Percentiles rank a stretch among this genome's conserved stretches.
These are phyloP conservation scores for Aristolochia contorta DNA, from an alignment of 164 flowering plant genomes.

Conservation along the genomic window DNA sequence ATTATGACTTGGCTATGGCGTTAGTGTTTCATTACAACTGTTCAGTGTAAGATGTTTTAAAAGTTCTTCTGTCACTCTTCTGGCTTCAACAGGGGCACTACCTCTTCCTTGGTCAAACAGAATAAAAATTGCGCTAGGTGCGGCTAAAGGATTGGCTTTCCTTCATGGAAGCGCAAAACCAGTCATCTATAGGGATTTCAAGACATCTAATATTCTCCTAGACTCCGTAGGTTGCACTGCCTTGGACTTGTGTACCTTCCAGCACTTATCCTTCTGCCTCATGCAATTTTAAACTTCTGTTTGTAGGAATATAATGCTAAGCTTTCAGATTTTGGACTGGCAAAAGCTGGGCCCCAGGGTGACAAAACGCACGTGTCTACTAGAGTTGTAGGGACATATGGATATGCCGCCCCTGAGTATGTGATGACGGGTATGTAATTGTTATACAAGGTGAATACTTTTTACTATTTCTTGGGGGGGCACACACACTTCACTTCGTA, in stretches of 20 bases:
- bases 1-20: too few relatives aligned
- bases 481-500: too few relatives aligned
- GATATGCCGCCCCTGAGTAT: conserved; percentile 99
- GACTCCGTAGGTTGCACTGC: conserved; percentile 50
- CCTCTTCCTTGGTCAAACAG: conserved; percentile 94
- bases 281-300: conserved; percentile 7
- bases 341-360: conserved; percentile 95
- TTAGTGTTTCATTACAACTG: background rate
- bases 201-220: conserved; percentile 93
- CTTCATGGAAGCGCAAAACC: conserved; percentile 78
- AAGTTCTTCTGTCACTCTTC: conserved; percentile 4
- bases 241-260: too few relatives aligned
- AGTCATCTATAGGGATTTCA: conserved; percentile 89
- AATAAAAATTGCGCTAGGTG: conserved; percentile 88
- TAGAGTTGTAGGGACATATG: conserved; percentile 92
- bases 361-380: conserved; percentile 97
- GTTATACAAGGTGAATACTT: too few relatives aligned
- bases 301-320: conserved; percentile 86
- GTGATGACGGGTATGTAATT: conserved; percentile 79
- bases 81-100: conserved; percentile 46
- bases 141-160: conserved; percentile 94
- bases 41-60: background rate
- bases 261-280: too few relatives aligned
- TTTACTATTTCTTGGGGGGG: too few relatives aligned
- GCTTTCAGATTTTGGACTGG: conserved; percentile 97